Evolutionary conservation across 2,329 filamentous ascomycete genomes (phyloP).

Genomic region (Fusarium nygamai): DNA sequence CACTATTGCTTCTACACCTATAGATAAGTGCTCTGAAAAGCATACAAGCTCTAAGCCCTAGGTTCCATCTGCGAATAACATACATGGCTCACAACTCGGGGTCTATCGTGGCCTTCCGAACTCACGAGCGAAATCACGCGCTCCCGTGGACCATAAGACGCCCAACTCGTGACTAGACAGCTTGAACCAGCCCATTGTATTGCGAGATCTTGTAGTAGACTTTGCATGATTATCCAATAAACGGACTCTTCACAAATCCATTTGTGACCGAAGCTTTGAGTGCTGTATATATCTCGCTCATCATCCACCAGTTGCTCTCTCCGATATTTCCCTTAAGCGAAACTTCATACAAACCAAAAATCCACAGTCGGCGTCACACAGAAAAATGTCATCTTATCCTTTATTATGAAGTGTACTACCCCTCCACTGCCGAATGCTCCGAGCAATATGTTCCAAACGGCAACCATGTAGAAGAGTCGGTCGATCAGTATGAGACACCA

Average conservation of each 20-base stretch:
- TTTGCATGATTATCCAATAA: no score
- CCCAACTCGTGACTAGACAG: not conserved
- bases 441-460: not conserved
- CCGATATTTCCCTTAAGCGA: no score
- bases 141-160: not conserved
- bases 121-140: not conserved
- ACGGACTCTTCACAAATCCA: not conserved
- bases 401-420: rapidly evolving
- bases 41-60: no score
- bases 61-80: no score
- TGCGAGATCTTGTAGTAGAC: rapidly evolving
- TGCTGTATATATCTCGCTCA: not conserved
- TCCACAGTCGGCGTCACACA: not conserved
- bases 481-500: not conserved
- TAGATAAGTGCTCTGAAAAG: not conserved
- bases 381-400: not conserved
- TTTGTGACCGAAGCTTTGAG: not conserved
- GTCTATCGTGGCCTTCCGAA: not conserved
- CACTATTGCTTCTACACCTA: not conserved
- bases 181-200: not conserved
- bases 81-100: no score
- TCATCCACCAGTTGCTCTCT: no score
- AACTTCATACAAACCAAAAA: not conserved
- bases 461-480: not conserved
- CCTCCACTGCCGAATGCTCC: not conserved